Evolutionary conservation across 768 basidiomycete species (phyloP), one percentile per base, ranked within the genome.

Genomic region (Termitomyces sp.): DNA sequence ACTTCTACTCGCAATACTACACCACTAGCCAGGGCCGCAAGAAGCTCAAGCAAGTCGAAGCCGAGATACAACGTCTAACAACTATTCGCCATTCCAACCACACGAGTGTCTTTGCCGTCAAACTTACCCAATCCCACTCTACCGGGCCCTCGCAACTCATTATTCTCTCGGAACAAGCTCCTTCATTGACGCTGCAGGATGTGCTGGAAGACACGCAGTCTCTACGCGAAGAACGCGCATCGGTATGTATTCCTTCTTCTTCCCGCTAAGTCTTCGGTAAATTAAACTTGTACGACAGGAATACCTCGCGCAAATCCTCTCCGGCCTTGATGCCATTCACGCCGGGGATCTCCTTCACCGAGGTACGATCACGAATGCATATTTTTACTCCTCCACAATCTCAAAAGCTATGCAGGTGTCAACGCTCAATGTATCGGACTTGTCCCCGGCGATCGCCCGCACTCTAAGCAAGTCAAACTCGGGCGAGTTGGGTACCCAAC

Each of bases 161-260:
- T 29, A 78, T 94, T 5, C 74, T 94, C 22, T 82, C 78, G n/a
- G 91, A 94, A 62, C 81, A 88, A 63, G 74, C 77, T 0, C 88
- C 89, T 0, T 68, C 83, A 0, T 70, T 89, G 54, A 86, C 83
- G 0, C 66, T 94, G 27, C 75, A 83, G 40, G 88, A 91, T 55
- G 79, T 94, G 5, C 71, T 94, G n/a, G 82, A 87, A 57, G 87
- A 91, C 61, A 85, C 82, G 49, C 85, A 88, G 31, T 77, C 73
- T n/a, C 70, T 94, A n/a, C 79, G 83, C 45, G 84, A 89, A 64
- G 84, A 85, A 35, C 77, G 88, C 23, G 86, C 86, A 16, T 76
- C 79, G 38, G 89, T 91, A 59, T 50, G 82, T 64, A 16, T 50
- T 45, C 12, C 29, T 59, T n/a, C n/a, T 50, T 56, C 38, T 18